phyloP scores from a whole-genome alignment of 192 early-diverging fungal genomes.

The Funneliformis geosporum region DNA sequence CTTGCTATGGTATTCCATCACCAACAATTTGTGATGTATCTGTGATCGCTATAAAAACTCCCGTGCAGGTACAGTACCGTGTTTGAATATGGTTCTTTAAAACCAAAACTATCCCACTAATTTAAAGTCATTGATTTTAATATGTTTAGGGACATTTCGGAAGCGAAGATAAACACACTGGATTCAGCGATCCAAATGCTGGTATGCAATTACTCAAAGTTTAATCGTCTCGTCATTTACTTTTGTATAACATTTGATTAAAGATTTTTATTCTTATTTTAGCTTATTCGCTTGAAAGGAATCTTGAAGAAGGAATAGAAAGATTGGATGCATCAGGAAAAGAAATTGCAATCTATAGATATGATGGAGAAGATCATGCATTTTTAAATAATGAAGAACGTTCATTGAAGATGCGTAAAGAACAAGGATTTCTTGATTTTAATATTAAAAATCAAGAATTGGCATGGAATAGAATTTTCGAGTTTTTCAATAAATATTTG shows the following conservation, averaged over 20 bases:
- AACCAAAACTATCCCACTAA: background rate
- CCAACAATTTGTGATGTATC: conserved; percentile 30
- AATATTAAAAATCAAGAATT: conserved; percentile 34
- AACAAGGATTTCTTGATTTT: conserved; percentile 37
- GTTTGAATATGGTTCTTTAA: background rate
- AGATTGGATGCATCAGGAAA: background rate
- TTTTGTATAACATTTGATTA: background rate
- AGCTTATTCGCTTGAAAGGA: conserved; percentile 32
- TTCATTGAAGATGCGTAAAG: conserved; percentile 38
- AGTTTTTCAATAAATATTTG: conserved; percentile 33
- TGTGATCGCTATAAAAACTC: conserved; percentile 31
- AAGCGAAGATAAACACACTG: conserved; percentile 34
- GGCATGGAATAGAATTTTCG: conserved; percentile 38
- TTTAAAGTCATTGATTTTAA: background rate
- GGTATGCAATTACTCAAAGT: conserved; percentile 7
- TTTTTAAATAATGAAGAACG: conserved; percentile 46
- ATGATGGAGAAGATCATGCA: conserved; percentile 43
- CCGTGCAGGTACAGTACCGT: conserved; percentile 22
- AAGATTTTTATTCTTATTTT: background rate
- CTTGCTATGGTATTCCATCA: conserved; percentile 43
- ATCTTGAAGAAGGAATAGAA: conserved; percentile 28
- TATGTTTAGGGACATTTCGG: background rate
- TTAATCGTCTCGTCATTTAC: background rate
- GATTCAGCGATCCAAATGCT: conserved; percentile 39
- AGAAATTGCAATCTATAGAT: conserved; percentile 33